Conservation (phyloP, 495 filamentous ascomycete genomes). For the Penicillium salamii region DNA sequence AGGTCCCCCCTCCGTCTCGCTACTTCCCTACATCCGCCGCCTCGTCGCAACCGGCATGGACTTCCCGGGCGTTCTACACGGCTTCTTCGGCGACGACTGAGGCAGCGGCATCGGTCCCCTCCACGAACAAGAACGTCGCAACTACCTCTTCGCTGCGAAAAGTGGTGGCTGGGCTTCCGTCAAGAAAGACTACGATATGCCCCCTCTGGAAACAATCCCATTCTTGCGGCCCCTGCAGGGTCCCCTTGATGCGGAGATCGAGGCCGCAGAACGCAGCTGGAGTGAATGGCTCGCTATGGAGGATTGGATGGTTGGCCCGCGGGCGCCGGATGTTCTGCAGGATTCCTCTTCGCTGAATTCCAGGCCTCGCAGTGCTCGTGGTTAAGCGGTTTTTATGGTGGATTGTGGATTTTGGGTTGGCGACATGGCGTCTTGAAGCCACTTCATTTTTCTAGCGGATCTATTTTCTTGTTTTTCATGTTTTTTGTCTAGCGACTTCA, state of each 20-base stretch:
- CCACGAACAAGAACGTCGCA: conserved; percentile 86
- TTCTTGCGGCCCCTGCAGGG: conserved; percentile 78
- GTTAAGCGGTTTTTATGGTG: conserved; percentile 12
- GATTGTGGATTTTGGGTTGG: conserved; percentile 8
- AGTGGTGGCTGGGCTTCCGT: conserved; percentile 82
- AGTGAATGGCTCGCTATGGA: conserved; percentile 90
- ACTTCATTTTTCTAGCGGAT: conserved; percentile 14
- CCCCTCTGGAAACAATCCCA: conserved; percentile 74
- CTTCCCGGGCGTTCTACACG: conserved; percentile 76
- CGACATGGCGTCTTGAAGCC: conserved; percentile 17
- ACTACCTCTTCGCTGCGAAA: conserved; percentile 94
- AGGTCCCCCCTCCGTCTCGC: conserved; percentile 56
- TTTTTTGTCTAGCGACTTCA: conserved; percentile 13
- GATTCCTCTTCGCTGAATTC: conserved; percentile 43
- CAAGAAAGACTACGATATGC: conserved; percentile 87
- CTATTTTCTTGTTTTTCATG: no score
- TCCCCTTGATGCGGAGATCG: conserved; percentile 75
- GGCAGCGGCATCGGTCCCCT: conserved; percentile 69
- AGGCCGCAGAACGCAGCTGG: conserved; percentile 77
- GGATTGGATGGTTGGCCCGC: conserved; percentile 86
- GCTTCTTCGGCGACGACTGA: conserved; percentile 96
- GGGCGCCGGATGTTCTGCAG: conserved; percentile 48
- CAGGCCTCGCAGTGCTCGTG: conserved; percentile 34
- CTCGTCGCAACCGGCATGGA: conserved; percentile 92
- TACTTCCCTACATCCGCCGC: conserved; percentile 87